phyloP scores from a whole-genome alignment of 345 rosid genomes.

The Aurinia saxatilis region DNA sequence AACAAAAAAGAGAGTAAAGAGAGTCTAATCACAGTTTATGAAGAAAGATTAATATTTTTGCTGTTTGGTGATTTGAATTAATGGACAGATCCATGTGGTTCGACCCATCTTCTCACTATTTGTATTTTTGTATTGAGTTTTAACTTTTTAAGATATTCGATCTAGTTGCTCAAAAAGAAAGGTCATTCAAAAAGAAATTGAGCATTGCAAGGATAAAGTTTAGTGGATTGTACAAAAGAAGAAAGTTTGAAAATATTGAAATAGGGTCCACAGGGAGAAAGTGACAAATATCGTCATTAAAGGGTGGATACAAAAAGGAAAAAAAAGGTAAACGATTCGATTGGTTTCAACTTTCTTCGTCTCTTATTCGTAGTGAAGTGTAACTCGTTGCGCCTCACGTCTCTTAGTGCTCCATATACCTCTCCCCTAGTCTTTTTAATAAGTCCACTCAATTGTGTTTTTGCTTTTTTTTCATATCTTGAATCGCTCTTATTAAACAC shows the following conservation, averaged over 20 bases:
- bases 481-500: no score
- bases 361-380: background rate
- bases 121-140: background rate
- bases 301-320: background rate
- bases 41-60: background rate
- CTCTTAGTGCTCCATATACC: background rate
- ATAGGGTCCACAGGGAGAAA: constrained; percentile 12
- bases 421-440: background rate
- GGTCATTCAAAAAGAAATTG: no score
- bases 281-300: background rate
- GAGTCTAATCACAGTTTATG: constrained; percentile 35
- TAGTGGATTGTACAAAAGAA: background rate
- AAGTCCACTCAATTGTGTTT: background rate
- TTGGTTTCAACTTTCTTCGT: constrained; percentile 4
- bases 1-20: no score
- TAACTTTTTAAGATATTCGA: background rate
- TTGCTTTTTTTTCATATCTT: no score
- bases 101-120: background rate
- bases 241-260: background rate
- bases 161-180: no score
- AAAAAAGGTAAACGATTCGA: constrained; percentile 4
- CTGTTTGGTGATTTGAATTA: background rate
- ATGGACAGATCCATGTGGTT: background rate
- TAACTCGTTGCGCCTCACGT: constrained; percentile 15
- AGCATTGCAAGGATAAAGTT: background rate